Percentiles rank a stretch among this genome's conserved stretches.
phyloP scores from a whole-genome alignment of 805 yeast species.

The Wickerhamiella alocasiicola region DNA sequence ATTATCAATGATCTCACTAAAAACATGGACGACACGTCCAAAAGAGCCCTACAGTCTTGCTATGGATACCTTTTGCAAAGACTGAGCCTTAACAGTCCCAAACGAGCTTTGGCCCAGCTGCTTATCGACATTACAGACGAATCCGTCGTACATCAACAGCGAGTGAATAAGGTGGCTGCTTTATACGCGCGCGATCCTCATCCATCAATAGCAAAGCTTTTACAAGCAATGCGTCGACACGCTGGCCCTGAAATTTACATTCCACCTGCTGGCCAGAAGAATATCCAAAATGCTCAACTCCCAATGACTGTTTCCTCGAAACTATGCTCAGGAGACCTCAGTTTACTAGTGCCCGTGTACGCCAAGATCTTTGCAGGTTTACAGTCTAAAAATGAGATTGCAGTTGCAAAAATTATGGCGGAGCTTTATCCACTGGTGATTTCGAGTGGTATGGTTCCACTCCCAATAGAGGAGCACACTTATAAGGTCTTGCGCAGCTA shows the following conservation, averaged over 20 bases:
- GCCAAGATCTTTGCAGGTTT: not conserved
- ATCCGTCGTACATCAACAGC: not conserved
- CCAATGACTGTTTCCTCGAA: not conserved
- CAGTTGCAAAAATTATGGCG: conserved; percentile 6
- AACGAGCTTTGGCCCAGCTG: not conserved
- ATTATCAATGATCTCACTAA: not conserved
- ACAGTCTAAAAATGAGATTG: not conserved
- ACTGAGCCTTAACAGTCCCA: not conserved
- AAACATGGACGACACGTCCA: not conserved
- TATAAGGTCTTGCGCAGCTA: conserved; percentile 2
- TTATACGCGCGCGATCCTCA: not conserved
- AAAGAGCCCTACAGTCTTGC: not conserved
- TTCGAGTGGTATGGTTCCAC: not conserved
- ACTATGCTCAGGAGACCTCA: not conserved
- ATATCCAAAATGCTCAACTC: not conserved
- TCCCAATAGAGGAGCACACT: conserved; percentile 12
- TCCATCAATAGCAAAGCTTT: not conserved
- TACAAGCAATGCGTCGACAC: not conserved
- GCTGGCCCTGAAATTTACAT: conserved; percentile 4
- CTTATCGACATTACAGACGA: conserved; percentile 2
- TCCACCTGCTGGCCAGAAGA: conserved; percentile 10
- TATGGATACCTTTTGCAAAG: conserved; percentile 2
- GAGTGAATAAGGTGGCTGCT: conserved; percentile 1
- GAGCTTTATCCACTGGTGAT: conserved; percentile 3
- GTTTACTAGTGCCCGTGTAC: not conserved